Percentiles rank a stretch among this genome's conserved stretches.
Conservation (phyloP, 441 rosid genomes). For the Euphorbia celastroides region DNA sequence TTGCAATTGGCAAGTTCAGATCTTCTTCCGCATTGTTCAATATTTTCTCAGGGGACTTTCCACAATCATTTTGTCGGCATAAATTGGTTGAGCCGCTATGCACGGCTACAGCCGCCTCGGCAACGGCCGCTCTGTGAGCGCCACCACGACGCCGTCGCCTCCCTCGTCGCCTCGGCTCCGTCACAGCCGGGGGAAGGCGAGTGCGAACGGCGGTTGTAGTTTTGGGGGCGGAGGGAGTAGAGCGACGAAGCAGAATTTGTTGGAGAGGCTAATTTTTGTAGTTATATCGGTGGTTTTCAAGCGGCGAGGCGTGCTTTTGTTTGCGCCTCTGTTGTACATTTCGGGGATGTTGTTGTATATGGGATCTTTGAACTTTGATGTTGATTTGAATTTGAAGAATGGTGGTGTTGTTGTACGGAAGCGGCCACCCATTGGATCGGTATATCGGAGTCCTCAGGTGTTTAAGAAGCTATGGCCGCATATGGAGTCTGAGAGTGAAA, state of each 20-base stretch:
- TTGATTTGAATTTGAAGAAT: slow-evolving; percentile 47
- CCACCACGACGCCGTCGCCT: slow-evolving; percentile 48
- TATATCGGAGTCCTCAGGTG: slow-evolving; percentile 84
- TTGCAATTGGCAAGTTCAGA: slow-evolving; percentile 1
- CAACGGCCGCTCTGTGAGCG: slow-evolving; percentile 35
- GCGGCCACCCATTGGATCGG: slow-evolving; percentile 62
- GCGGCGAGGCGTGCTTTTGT: slow-evolving; percentile 65
- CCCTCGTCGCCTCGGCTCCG: slow-evolving; percentile 81
- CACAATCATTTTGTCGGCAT: neutral
- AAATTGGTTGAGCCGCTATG: slow-evolving; percentile 26
- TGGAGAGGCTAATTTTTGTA: slow-evolving; percentile 47
- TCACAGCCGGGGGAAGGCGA: slow-evolving; percentile 40
- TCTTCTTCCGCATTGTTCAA: slow-evolving; percentile 10
- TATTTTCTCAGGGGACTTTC: neutral
- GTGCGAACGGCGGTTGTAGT: slow-evolving; percentile 7
- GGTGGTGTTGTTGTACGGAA: slow-evolving; percentile 47
- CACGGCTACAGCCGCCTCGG: slow-evolving; percentile 92
- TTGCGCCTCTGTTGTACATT: slow-evolving; percentile 84
- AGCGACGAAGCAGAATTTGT: slow-evolving; percentile 37
- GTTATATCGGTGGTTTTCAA: slow-evolving; percentile 55
- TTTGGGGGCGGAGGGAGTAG: slow-evolving; percentile 22
- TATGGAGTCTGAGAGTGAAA: slow-evolving; percentile 66
- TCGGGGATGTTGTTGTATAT: slow-evolving; percentile 78
- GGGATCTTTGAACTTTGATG: slow-evolving; percentile 79
- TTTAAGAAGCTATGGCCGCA: slow-evolving; percentile 73